These are phyloP conservation scores for Coemansia sp. DNA, from an alignment of 192 early-diverging fungal species.

Conservation along the genomic window DNA sequence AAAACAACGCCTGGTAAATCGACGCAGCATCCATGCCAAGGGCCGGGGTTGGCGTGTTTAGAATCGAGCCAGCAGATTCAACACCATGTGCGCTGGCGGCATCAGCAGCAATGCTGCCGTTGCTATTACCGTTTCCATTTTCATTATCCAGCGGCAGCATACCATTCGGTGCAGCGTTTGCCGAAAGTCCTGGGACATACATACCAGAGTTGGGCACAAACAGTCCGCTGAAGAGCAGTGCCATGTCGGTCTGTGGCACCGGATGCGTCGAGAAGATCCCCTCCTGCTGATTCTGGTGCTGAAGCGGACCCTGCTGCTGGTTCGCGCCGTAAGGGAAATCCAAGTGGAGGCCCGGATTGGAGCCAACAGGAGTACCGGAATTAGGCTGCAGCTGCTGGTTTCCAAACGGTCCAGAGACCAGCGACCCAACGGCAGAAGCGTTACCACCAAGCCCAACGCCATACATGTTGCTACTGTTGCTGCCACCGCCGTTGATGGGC, in stretches of 20 bases:
- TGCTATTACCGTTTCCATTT: neutral
- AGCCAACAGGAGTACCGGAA: neutral
- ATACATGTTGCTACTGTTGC: neutral
- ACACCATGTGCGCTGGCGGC: neutral
- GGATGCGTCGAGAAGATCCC: neutral
- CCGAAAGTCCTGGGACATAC: constrained; percentile 3
- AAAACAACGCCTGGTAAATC: constrained; percentile 37
- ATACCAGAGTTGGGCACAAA: constrained; percentile 14
- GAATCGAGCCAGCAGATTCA: neutral
- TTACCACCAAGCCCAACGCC: constrained; percentile 8
- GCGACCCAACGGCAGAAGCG: neutral
- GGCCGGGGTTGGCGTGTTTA: constrained; percentile 12
- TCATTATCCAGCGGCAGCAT: neutral
- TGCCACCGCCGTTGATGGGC: neutral
- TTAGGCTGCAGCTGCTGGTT: constrained; percentile 10
- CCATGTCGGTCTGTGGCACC: constrained; percentile 19
- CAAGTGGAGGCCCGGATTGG: constrained; percentile 12
- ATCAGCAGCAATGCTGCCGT: neutral
- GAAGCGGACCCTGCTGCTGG: constrained; percentile 8
- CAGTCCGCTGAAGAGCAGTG: constrained; percentile 29
- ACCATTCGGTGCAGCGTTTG: neutral
- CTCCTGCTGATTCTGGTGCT: constrained; percentile 2
- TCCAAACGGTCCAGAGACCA: neutral
- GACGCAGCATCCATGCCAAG: constrained; percentile 15
- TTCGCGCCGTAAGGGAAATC: constrained; percentile 6